Conservation (phyloP, 371 early-diverging fungal species). For the Mucor velutinosus region DNA sequence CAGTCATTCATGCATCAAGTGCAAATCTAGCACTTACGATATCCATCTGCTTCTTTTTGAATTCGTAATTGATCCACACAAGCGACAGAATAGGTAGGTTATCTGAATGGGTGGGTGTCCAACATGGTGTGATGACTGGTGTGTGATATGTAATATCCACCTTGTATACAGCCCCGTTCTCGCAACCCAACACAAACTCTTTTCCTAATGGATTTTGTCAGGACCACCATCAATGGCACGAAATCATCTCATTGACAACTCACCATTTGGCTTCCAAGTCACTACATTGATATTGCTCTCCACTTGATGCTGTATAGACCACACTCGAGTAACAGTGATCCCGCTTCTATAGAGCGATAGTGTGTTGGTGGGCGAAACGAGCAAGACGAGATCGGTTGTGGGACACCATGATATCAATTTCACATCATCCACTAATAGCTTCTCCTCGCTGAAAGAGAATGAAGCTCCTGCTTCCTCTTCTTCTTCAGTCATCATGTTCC, state of each 20-base stretch:
- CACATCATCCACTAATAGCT: conserved; percentile 9
- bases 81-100: neutral
- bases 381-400: conserved; percentile 22
- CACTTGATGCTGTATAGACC: conserved; percentile 5
- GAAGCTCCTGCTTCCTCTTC: neutral
- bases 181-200: conserved; percentile 23
- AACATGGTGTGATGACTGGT: conserved; percentile 10
- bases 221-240: neutral
- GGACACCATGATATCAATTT: conserved; percentile 26
- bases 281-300: conserved; percentile 6
- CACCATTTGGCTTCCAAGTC: conserved; percentile 28
- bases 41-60: conserved; percentile 9
- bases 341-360: conserved; percentile 15
- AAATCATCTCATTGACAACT: neutral
- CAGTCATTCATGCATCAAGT: neutral
- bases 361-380: conserved; percentile 11
- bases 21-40: conserved; percentile 12
- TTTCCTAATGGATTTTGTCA: conserved; percentile 14
- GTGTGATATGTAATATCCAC: conserved; percentile 11
- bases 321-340: conserved; percentile 3
- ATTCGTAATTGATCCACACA: conserved; percentile 19
- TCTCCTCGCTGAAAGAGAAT: neutral
- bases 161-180: conserved; percentile 20
- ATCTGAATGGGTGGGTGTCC: neutral
- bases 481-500: neutral